phyloP scores from a whole-genome alignment of 23 red algal genomes.

The Porphyridium purpureum region DNA sequence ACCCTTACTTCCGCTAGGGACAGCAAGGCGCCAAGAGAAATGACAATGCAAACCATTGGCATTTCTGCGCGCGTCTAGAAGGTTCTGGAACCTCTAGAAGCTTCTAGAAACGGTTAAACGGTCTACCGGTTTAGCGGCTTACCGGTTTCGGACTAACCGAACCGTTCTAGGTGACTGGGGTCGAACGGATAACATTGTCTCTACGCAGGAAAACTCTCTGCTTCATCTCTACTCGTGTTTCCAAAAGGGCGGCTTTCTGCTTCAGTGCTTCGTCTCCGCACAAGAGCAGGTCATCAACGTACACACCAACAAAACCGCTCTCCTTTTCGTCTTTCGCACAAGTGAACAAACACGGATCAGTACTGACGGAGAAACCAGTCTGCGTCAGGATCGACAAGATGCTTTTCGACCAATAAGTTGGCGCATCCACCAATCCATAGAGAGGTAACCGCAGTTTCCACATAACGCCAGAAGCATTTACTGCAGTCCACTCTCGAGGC shows the following conservation, averaged over 20 bases:
- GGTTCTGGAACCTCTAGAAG: too few species aligned
- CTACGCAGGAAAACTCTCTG: neutral
- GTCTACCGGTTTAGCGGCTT: too few species aligned
- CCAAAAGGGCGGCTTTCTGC: neutral
- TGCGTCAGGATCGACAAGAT: neutral
- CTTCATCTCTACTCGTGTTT: neutral
- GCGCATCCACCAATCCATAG: slow-evolving; percentile 1
- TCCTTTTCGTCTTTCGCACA: neutral
- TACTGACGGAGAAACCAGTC: slow-evolving; percentile 1
- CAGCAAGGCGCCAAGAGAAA: too few species aligned
- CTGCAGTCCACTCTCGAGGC: neutral
- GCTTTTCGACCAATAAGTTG: too few species aligned
- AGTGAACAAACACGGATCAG: slow-evolving; percentile 2
- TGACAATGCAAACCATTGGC: too few species aligned
- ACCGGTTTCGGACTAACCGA: too few species aligned
- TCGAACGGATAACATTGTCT: too few species aligned
- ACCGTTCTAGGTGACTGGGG: too few species aligned
- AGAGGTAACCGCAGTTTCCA: too few species aligned
- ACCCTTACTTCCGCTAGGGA: too few species aligned
- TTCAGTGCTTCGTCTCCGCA: neutral
- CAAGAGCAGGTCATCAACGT: slow-evolving; percentile 2
- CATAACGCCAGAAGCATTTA: neutral
- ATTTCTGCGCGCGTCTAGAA: too few species aligned
- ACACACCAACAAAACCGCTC: neutral
- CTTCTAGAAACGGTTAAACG: too few species aligned